Conservation (phyloP, 768 basidiomycete species). For the Mycena vitilis region DNA sequence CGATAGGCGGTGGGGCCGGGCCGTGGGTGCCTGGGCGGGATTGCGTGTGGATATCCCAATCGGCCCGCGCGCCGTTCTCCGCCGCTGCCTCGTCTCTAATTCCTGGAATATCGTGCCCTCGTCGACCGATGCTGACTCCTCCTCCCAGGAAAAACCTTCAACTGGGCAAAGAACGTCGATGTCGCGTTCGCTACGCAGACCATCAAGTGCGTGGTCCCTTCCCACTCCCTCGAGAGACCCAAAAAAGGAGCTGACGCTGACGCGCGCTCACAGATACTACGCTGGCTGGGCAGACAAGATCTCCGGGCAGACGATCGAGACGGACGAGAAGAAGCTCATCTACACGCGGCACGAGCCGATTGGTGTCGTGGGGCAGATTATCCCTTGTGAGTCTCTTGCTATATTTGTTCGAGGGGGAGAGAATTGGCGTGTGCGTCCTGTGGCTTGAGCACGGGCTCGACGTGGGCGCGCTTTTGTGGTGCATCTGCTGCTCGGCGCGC, state of each 20-base stretch:
- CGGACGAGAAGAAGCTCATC: constrained; percentile 63
- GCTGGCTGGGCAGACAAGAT: constrained; percentile 94
- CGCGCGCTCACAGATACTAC: constrained; percentile 66
- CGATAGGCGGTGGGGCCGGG: no score
- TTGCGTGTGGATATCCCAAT: no score
- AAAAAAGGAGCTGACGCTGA: no score
- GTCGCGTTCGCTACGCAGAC: constrained; percentile 58
- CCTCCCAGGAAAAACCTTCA: constrained; percentile 63
- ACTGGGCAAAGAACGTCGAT: constrained; percentile 60
- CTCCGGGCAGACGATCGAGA: constrained; percentile 82
- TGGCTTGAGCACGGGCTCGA: no score
- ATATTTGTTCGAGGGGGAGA: no score
- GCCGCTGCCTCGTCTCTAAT: neutral
- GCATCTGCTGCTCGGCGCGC: no score
- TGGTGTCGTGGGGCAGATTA: constrained; percentile 66
- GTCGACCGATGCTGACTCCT: neutral
- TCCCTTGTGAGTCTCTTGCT: constrained; percentile 80
- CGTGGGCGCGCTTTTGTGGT: no score
- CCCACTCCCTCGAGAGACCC: no score
- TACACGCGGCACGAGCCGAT: constrained; percentile 79
- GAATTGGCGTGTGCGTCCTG: no score
- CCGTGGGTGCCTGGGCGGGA: no score
- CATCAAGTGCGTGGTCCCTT: constrained; percentile 54
- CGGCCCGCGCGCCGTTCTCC: neutral
- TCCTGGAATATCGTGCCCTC: no score